phyloP scores from a whole-genome alignment of 192 early-diverging fungal species.

The Pecoramyces ruminantium region DNA sequence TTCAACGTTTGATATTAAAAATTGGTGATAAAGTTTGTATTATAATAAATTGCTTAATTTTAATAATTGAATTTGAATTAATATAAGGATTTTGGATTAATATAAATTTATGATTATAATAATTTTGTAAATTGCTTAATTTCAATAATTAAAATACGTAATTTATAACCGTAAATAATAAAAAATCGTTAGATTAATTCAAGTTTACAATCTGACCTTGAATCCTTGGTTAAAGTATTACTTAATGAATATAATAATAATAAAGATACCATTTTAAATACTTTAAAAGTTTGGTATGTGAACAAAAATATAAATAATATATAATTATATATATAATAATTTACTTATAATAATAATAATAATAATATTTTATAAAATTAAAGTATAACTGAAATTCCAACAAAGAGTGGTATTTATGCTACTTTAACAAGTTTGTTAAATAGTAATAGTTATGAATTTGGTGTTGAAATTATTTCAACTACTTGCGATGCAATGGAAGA shows the following conservation, averaged over 20 bases:
- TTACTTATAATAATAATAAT: no score
- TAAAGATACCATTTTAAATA: not conserved
- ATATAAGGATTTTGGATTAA: no score
- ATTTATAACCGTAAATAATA: no score
- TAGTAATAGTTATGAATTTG: constrained; percentile 43
- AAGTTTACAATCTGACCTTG: not conserved
- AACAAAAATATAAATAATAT: no score
- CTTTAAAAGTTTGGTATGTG: not conserved
- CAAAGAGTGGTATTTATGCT: constrained; percentile 59
- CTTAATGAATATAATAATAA: not conserved
- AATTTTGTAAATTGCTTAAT: no score
- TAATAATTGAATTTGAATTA: no score
- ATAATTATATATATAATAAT: no score
- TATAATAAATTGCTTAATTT: no score
- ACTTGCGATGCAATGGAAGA: constrained; percentile 33
- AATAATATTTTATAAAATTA: not conserved
- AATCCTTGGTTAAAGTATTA: not conserved
- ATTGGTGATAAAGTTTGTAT: not conserved
- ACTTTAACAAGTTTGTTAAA: constrained; percentile 73
- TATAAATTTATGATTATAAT: no score
- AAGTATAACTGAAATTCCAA: constrained; percentile 50
- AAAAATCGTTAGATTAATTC: not conserved
- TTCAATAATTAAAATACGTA: no score
- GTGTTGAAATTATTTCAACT: constrained; percentile 37
- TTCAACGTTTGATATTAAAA: not conserved